Conservation (phyloP, 345 rosid genomes). For the Corchorus capsularis region DNA sequence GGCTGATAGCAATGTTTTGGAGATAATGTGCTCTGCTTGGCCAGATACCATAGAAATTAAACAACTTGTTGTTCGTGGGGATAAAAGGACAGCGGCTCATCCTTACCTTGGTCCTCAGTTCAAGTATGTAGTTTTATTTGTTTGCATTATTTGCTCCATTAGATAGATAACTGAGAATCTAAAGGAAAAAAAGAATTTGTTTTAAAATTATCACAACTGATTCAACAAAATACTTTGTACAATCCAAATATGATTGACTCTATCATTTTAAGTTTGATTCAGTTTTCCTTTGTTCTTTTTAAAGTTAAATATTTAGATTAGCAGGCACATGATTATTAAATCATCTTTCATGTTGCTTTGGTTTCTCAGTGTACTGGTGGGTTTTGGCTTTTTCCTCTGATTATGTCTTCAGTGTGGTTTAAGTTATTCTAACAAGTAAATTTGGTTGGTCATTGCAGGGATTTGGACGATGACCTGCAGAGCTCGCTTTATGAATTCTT, state of each 20-base stretch:
- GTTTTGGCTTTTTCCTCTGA: not conserved
- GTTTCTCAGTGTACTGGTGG: not conserved
- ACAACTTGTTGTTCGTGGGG: slow-evolving; percentile 50
- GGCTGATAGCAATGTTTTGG: slow-evolving; percentile 47
- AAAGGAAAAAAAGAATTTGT: slow-evolving; percentile 2
- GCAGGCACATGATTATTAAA: too few species aligned
- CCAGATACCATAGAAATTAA: slow-evolving; percentile 67
- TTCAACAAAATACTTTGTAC: not conserved
- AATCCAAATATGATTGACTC: not conserved
- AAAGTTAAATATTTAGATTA: not conserved
- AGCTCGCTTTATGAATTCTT: slow-evolving; percentile 61
- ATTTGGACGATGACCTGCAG: slow-evolving; percentile 78
- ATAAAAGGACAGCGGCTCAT: slow-evolving; percentile 26
- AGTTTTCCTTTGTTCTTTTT: not conserved
- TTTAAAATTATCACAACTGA: not conserved
- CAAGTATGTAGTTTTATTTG: slow-evolving; percentile 46
- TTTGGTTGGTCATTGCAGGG: slow-evolving; percentile 53
- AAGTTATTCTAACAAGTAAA: slow-evolving; percentile 11
- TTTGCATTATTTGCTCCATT: slow-evolving; percentile 14
- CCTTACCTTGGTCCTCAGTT: slow-evolving; percentile 73
- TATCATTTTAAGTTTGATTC: not conserved
- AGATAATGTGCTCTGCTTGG: slow-evolving; percentile 85
- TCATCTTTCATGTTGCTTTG: not conserved
- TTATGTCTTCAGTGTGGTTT: not conserved
- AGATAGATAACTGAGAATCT: slow-evolving; percentile 7